These are phyloP conservation scores for Beauveria brongniartii DNA, from an alignment of 2,329 filamentous ascomycete genomes.

Conservation along the genomic window DNA sequence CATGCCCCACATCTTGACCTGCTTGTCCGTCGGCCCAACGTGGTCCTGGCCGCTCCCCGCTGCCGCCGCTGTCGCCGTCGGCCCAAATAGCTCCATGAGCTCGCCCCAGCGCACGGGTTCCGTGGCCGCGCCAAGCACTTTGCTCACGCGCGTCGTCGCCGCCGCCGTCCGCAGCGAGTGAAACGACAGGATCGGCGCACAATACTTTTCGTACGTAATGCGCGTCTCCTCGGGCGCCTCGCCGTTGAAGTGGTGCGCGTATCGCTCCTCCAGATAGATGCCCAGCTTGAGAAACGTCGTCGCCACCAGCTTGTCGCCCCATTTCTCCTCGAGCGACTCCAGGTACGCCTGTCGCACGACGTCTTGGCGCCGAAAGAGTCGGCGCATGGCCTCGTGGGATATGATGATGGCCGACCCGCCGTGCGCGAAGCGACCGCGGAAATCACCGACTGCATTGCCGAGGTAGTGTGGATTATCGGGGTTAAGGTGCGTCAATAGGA, in stretches of 20 bases:
- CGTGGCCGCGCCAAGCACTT: constrained; percentile 29
- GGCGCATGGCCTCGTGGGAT: constrained; percentile 41
- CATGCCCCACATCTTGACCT: constrained; percentile 28
- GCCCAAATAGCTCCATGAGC: constrained; percentile 39
- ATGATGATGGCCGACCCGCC: constrained; percentile 47
- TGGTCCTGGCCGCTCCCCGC: constrained; percentile 34
- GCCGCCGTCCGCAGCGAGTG: constrained; percentile 38
- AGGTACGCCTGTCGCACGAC: constrained; percentile 36
- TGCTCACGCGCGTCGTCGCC: constrained; percentile 38
- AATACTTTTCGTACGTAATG: constrained; percentile 42
- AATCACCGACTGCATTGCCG: constrained; percentile 50
- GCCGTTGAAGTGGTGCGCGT: constrained; percentile 48
- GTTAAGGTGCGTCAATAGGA: constrained; percentile 42
- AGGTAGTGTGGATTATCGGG: constrained; percentile 39
- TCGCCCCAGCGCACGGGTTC: constrained; percentile 41
- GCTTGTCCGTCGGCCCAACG: constrained; percentile 41
- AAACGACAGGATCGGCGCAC: constrained; percentile 46
- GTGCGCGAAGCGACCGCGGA: constrained; percentile 46
- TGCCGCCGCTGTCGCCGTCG: constrained; percentile 22
- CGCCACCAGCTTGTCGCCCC: constrained; percentile 47
- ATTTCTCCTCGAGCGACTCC: constrained; percentile 42
- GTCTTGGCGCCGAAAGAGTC: constrained; percentile 34
- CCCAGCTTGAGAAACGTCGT: constrained; percentile 44
- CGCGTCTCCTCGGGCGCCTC: constrained; percentile 41
- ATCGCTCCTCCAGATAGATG: constrained; percentile 47